Evolutionary conservation across 768 basidiomycete species (phyloP).

Genomic region (Vararia minispora): DNA sequence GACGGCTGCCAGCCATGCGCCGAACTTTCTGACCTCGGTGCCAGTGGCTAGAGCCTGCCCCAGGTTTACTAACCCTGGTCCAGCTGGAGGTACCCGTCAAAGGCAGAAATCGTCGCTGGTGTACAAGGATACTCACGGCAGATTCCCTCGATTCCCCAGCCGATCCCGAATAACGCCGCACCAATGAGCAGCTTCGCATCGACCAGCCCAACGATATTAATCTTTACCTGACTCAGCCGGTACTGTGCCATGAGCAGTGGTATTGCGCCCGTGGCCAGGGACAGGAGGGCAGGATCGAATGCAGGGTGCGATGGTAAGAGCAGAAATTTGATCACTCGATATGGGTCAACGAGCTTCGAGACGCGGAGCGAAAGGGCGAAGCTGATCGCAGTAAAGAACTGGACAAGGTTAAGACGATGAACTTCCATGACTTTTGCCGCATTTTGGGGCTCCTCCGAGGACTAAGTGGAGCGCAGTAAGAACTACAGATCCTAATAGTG

Average conservation of each 20-base stretch:
- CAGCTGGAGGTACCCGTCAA: slow-evolving; percentile 33
- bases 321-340: slow-evolving; percentile 41
- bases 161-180: slow-evolving; percentile 46
- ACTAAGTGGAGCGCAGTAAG: too few relatives aligned
- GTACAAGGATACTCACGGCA: slow-evolving; percentile 37
- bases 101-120: background rate
- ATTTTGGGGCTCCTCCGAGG: too few relatives aligned
- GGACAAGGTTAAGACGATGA: too few relatives aligned
- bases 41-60: slow-evolving; percentile 35
- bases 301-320: slow-evolving; percentile 34
- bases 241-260: slow-evolving; percentile 36
- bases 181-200: slow-evolving; percentile 38
- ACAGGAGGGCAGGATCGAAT: slow-evolving; percentile 47
- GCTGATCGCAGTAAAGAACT: slow-evolving; percentile 31
- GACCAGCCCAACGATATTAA: slow-evolving; percentile 29
- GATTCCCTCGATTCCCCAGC: slow-evolving; percentile 50
- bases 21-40: slow-evolving; percentile 21
- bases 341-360: slow-evolving; percentile 39
- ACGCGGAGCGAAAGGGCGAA: slow-evolving; percentile 46
- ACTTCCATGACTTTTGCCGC: too few relatives aligned
- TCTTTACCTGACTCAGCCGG: slow-evolving; percentile 26
- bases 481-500: too few relatives aligned
- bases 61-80: slow-evolving; percentile 51
- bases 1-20: slow-evolving; percentile 29
- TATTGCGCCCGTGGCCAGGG: slow-evolving; percentile 42